These are phyloP conservation scores for Tremella mesenterica DNA, from an alignment of 768 basidiomycete species.

Conservation along the genomic window DNA sequence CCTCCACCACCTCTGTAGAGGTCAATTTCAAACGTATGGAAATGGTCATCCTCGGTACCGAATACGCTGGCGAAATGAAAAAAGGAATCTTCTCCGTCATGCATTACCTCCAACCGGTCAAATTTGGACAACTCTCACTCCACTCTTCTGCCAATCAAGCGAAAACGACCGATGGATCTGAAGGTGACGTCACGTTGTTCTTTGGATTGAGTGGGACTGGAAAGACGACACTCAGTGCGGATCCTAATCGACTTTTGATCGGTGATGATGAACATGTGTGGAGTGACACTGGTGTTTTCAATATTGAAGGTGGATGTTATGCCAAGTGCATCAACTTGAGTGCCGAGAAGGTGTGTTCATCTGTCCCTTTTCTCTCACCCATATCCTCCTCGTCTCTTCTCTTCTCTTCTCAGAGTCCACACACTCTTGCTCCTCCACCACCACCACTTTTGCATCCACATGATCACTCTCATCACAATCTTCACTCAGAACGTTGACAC, in stretches of 20 bases:
- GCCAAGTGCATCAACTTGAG: conserved; percentile 97
- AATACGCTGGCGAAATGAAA: conserved; percentile 99
- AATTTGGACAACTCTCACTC: conserved; percentile 92
- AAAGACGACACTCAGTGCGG: conserved; percentile 96
- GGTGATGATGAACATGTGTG: conserved; percentile 99
- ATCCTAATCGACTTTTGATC: conserved; percentile 84
- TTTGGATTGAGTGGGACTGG: conserved; percentile 98
- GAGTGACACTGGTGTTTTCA: conserved; percentile 98
- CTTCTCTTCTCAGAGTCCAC: too few species aligned
- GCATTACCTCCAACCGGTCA: conserved; percentile 99
- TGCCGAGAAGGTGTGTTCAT: conserved; percentile 56
- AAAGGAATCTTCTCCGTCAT: conserved; percentile 99
- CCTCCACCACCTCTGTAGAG: conserved; percentile 94
- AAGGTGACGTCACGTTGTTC: conserved; percentile 93
- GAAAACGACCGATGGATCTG: conserved; percentile 57
- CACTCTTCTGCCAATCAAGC: conserved; percentile 86
- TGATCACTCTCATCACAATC: too few species aligned
- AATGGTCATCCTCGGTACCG: conserved; percentile 97
- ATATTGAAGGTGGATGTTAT: conserved; percentile 99
- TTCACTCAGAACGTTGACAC: too few species aligned
- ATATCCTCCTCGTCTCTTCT: too few species aligned
- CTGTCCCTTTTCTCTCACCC: neutral
- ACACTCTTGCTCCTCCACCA: too few species aligned
- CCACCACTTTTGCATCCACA: too few species aligned
- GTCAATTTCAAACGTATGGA: conserved; percentile 99